Evolutionary conservation across 2,329 filamentous ascomycete genomes (phyloP), one percentile per base, ranked within the genome.

Genomic region (Scedosporium minutisporum): DNA sequence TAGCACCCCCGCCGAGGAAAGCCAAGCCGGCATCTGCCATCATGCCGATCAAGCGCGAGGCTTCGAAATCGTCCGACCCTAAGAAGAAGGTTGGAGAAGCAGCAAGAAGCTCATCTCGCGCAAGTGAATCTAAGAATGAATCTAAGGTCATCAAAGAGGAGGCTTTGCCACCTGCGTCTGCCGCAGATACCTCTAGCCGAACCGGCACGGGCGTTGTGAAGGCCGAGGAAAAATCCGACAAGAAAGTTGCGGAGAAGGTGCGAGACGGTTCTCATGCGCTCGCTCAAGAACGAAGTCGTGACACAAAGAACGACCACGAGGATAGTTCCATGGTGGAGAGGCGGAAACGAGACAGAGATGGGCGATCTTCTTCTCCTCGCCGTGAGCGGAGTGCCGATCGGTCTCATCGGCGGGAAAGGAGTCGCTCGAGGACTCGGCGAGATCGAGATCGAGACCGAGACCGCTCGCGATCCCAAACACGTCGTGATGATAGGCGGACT

Each of bases 11-110:
- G 1, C 83, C 82, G 1, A 74, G 77, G 71, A 76, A 80, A 74
- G 58, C 79, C 70, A 74, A 71, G 3, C 82, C 82, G 0, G 80
- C 80, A 4, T 86, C 83, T 21, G 83, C 83, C 33, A 86, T 86
- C 63, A 79, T 84, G 62, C 83, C 83, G 1, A 81, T 85, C 60
- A 71, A 74, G 51, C 72, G 73, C 59, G 78, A 81, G 16, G 76
- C 79, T 2, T 71, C 78, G 5, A 80, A 79, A 66, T 69, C 72
- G 12, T 63, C 73, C 0, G 77, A 80, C 21, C 64, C 71, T 6
- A 66, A 64, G 58, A 41, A 58, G 16, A 33, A 18, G 14, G 12
- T 69, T 61, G 74, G 74, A 69, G 65, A 53, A 7, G 64, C 48
- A 44, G 44, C 63, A 2, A 44, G 60, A 16, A 61, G 60, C 21